Base-by-base conservation (phyloP, 2,329 filamentous ascomycete species). In the Lasiodiplodia citricola region DNA sequence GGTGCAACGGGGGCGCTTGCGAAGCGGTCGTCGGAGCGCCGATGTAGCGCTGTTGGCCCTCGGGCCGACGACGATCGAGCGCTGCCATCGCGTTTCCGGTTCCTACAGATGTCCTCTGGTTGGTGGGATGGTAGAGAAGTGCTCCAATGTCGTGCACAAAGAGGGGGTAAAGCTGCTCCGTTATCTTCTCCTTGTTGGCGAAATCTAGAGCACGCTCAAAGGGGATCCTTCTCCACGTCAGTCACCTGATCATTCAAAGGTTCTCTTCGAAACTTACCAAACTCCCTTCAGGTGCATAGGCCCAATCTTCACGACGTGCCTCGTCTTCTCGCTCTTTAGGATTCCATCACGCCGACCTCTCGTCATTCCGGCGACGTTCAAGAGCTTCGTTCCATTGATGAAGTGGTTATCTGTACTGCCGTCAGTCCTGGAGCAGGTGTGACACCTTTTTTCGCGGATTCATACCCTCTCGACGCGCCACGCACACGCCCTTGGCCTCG, bases 131-230 rank as follows among this genome's bases (percentile, higher is more conserved):
- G 80, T 97, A 98, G 62, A 98, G 87, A 72, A 98, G 86, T 69
- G 93, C 92, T 70, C 93, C 93, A 78, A 98, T 98, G 81, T 98
- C 97, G 81, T 98, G 94, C 50, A 98, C 96, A 79, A 99, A 99
- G 60, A 99, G 85, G 65, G 96, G 96, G 80, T 98, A 99, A 67
- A 98, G 84, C 58, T 94, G 84, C 81, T 98, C 95, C 0, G 96
- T 98, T 72, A 98, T 99, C 83, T 98, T 98, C 82, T 99, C 96
- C 86, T 97, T 98, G 84, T 99, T 99, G 72, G 96, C 96, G 79
- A 99, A 98, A 75, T 98, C 96, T 66, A 99, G 84, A n/a, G 96
- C 96, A 73, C 96, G 91, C 74, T 98, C 96, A 75, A 97, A 98
- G 2, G 96, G 96, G 76, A 99, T 99, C 94, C 94, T 97, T 74